Evolutionary conservation across 805 yeast species (phyloP).

Genomic region (Yarrowia sp.): DNA sequence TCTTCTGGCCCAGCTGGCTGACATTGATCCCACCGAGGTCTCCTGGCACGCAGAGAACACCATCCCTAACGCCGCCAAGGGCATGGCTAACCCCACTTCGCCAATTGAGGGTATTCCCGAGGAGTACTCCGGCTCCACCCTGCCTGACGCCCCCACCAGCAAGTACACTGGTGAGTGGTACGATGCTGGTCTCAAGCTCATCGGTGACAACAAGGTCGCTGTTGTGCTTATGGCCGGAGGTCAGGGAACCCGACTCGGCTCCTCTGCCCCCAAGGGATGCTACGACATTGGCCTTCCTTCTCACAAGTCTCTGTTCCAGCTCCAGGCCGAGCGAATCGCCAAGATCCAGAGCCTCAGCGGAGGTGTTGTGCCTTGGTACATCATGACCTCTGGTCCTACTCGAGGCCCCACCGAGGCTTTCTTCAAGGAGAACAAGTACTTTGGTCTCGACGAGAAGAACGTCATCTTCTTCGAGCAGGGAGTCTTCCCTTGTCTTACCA

Average conservation of each 20-base stretch:
- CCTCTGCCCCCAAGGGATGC: constrained; percentile 90
- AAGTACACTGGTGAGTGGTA: constrained; percentile 42
- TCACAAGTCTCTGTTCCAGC: constrained; percentile 77
- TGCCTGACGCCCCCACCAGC: constrained; percentile 38
- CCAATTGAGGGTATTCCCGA: constrained; percentile 34
- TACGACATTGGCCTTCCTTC: constrained; percentile 85
- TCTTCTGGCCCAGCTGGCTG: constrained; percentile 39
- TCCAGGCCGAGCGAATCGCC: constrained; percentile 83
- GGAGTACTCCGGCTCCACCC: constrained; percentile 37
- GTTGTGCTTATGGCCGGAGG: constrained; percentile 97
- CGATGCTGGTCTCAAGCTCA: constrained; percentile 62
- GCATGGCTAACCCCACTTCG: constrained; percentile 14
- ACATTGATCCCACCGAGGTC: constrained; percentile 41
- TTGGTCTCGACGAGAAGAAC: constrained; percentile 64
- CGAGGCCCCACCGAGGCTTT: constrained; percentile 68
- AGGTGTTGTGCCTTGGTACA: constrained; percentile 68
- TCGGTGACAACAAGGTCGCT: constrained; percentile 72
- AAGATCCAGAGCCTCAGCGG: constrained; percentile 54
- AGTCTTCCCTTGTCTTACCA: constrained; percentile 81
- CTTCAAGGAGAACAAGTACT: constrained; percentile 59
- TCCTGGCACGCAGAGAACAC: constrained; percentile 36
- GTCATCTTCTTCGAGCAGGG: constrained; percentile 90
- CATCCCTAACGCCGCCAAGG: constrained; percentile 28
- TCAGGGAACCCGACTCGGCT: constrained; percentile 94
- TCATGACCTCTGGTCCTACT: constrained; percentile 94